Percentiles rank a stretch among this genome's conserved stretches.
phyloP scores from a whole-genome alignment of 352 stramenopile species.

The Pythium volutum region DNA sequence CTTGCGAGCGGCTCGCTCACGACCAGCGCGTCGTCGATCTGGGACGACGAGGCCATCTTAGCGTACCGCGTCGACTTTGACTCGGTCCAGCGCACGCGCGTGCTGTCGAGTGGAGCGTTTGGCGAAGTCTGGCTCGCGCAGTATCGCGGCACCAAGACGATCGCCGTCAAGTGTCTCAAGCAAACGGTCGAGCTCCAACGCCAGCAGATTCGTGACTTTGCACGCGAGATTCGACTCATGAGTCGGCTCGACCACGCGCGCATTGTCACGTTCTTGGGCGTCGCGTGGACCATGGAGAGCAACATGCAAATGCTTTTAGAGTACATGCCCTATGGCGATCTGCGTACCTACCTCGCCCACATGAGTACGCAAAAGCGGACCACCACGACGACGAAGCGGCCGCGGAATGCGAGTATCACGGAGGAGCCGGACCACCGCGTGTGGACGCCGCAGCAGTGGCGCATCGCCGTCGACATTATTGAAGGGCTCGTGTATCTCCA shows the following conservation, averaged over 20 bases:
- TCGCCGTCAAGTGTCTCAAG: neutral
- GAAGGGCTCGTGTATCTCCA: conserved; percentile 70
- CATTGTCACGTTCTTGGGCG: conserved; percentile 32
- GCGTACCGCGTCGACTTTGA: conserved; percentile 47
- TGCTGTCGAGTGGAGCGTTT: conserved; percentile 22
- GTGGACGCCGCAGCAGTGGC: conserved; percentile 19
- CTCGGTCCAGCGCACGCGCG: conserved; percentile 21
- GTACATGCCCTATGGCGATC: conserved; percentile 33
- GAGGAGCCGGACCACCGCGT: neutral
- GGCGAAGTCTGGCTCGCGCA: conserved; percentile 35
- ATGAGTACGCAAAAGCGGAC: conserved; percentile 6
- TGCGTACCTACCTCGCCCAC: conserved; percentile 26
- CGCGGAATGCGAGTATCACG: neutral
- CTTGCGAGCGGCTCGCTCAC: neutral
- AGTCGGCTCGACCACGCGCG: conserved; percentile 27
- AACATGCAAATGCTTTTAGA: conserved; percentile 32
- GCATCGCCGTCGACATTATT: conserved; percentile 53
- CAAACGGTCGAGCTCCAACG: conserved; percentile 18
- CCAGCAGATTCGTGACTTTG: conserved; percentile 17
- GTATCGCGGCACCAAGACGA: conserved; percentile 14
- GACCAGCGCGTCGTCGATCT: conserved; percentile 35
- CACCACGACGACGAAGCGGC: neutral
- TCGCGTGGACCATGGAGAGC: conserved; percentile 37
- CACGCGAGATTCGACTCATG: conserved; percentile 23
- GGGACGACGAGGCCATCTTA: conserved; percentile 61